A percentile compares a stretch with the other conserved stretches of the same genome.
Conservation (phyloP, 106 monocot genomes). For the Dendrobium officinale region DNA sequence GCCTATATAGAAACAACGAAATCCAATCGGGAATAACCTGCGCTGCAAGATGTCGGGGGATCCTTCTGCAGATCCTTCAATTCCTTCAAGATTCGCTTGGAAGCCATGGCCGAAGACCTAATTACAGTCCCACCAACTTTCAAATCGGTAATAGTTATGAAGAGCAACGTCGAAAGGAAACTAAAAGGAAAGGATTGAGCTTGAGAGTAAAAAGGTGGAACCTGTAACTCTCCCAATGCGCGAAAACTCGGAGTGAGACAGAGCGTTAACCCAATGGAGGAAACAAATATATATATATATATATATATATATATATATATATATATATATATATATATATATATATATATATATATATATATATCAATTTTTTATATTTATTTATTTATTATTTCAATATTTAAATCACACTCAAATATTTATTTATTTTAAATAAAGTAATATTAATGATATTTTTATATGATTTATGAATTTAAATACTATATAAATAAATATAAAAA, state of each 20-base stretch:
- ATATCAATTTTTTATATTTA: too few species aligned
- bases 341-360: too few species aligned
- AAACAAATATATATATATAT: too few species aligned
- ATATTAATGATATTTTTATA: too few species aligned
- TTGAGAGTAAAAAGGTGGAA: not conserved
- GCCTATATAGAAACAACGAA: not conserved
- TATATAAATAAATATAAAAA: too few species aligned
- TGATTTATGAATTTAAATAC: too few species aligned
- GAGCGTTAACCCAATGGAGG: too few species aligned
- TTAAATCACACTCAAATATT: too few species aligned
- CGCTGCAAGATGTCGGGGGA: constrained; percentile 14
- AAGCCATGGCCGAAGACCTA: constrained; percentile 13
- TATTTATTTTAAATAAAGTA: too few species aligned
- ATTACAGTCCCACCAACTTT: not conserved
- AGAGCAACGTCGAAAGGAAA: not conserved
- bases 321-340: too few species aligned
- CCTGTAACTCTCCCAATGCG: not conserved
- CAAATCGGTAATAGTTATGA: not conserved
- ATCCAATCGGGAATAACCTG: not conserved
- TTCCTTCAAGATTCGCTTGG: constrained; percentile 11
- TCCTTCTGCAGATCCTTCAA: constrained; percentile 16
- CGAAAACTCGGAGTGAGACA: not conserved
- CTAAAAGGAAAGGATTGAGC: not conserved
- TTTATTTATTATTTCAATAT: too few species aligned
- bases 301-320: too few species aligned